These are phyloP conservation scores for Proliferodiscus dingleyae DNA, from an alignment of 2,329 filamentous ascomycete species.

Conservation along the genomic window DNA sequence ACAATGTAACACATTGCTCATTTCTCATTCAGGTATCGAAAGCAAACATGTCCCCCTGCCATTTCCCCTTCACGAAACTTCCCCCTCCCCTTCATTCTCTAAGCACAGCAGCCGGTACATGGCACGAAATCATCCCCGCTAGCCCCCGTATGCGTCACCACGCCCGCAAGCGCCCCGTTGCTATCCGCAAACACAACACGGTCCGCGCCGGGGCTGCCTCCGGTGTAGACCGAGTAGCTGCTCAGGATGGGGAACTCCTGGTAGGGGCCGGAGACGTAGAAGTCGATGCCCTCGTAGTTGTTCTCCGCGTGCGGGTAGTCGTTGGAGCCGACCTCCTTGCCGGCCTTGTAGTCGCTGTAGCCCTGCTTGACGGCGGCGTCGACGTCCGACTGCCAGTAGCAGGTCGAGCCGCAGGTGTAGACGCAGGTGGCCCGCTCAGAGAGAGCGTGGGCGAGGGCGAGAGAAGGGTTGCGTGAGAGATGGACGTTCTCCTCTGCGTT, in stretches of 20 bases:
- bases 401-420: neutral
- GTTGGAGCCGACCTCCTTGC: neutral
- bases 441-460: neutral
- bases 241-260: neutral
- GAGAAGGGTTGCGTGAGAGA: too few species aligned
- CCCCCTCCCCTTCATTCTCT: neutral
- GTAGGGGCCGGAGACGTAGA: neutral
- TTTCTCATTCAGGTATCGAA: too few species aligned
- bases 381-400: neutral
- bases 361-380: neutral
- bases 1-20: neutral
- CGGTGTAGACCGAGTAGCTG: neutral
- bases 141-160: neutral
- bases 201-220: neutral
- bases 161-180: neutral
- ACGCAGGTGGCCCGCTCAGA: neutral
- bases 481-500: too few species aligned
- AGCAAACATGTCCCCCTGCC: too few species aligned
- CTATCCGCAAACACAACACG: neutral
- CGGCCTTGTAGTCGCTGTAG: neutral
- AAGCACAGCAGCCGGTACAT: neutral
- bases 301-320: neutral
- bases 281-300: neutral
- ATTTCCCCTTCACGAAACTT: neutral
- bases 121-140: neutral